These are phyloP conservation scores for Henckelia pumila DNA, from an alignment of 257 asterid species.

Conservation along the genomic window DNA sequence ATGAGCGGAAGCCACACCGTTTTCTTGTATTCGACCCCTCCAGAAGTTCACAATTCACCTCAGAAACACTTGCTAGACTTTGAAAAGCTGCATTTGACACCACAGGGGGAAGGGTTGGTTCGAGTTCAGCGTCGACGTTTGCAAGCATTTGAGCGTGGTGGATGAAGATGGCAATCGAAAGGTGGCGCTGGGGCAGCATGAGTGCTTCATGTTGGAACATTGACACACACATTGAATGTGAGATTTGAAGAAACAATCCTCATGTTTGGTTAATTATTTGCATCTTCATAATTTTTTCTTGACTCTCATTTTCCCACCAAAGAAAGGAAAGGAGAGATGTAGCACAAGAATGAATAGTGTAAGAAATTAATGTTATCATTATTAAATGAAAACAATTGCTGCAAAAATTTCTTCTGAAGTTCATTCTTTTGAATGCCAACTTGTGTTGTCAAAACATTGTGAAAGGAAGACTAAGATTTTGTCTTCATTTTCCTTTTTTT, in stretches of 20 bases:
- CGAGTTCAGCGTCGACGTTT: constrained; percentile 44
- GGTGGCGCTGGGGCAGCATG: constrained; percentile 54
- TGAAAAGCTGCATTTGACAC: constrained; percentile 38
- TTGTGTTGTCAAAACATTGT: constrained; percentile 7
- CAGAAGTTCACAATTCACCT: constrained; percentile 58
- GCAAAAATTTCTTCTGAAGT: constrained; percentile 23
- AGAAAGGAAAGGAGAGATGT: constrained; percentile 1
- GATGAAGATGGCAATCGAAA: constrained; percentile 49
- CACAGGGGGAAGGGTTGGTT: constrained; percentile 36
- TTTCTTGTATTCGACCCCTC: constrained; percentile 55
- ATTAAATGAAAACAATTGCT: constrained; percentile 19
- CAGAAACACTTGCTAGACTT: constrained; percentile 55
- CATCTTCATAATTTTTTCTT: not conserved
- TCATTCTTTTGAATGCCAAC: constrained; percentile 12
- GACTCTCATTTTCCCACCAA: not conserved
- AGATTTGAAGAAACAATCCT: constrained; percentile 32
- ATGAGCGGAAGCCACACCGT: constrained; percentile 53
- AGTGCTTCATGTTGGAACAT: constrained; percentile 50
- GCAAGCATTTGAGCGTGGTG: constrained; percentile 53
- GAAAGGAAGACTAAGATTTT: not conserved
- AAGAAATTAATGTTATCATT: constrained; percentile 1
- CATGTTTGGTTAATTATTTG: constrained; percentile 10
- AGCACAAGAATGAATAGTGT: constrained; percentile 7
- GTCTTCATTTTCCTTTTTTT: not conserved
- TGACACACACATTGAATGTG: constrained; percentile 51